phyloP scores from a whole-genome alignment of 345 rosid genomes.

The Eutrema yunnanense region DNA sequence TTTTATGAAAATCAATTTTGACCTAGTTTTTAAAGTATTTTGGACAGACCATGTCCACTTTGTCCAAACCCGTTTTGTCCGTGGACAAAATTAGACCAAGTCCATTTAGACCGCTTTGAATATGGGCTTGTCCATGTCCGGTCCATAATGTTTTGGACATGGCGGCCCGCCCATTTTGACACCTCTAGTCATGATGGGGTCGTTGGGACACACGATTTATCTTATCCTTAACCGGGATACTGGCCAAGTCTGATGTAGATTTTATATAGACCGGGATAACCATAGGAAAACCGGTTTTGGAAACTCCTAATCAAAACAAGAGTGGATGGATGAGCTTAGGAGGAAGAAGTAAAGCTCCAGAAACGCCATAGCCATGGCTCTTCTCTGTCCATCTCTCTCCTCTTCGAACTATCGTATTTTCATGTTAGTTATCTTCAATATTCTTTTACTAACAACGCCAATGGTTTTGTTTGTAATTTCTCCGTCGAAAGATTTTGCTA shows the following conservation, averaged over 20 bases:
- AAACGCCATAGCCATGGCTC: conserved; percentile 36
- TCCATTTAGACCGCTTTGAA: too few species aligned
- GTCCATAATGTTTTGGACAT: too few species aligned
- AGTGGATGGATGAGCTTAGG: conserved; percentile 38
- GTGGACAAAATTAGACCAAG: too few species aligned
- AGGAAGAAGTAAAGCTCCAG: conserved; percentile 4
- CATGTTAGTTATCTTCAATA: conserved; percentile 22
- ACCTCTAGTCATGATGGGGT: not conserved
- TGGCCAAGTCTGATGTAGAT: not conserved
- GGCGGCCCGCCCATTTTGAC: too few species aligned
- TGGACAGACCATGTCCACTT: too few species aligned
- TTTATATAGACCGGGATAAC: not conserved
- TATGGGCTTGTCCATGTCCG: too few species aligned
- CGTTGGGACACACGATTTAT: not conserved
- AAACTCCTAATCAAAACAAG: not conserved
- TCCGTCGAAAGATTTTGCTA: not conserved
- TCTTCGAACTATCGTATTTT: conserved; percentile 20
- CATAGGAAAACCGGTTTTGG: not conserved
- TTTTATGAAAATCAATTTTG: too few species aligned
- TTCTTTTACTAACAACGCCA: not conserved
- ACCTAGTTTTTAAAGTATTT: too few species aligned
- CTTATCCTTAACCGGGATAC: not conserved
- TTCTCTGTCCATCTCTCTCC: conserved; percentile 38
- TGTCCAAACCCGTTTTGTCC: too few species aligned
- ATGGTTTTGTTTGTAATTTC: not conserved